These are phyloP conservation scores for Fusarium nisikadoi DNA, from an alignment of 2,329 filamentous ascomycete genomes.

Conservation along the genomic window DNA sequence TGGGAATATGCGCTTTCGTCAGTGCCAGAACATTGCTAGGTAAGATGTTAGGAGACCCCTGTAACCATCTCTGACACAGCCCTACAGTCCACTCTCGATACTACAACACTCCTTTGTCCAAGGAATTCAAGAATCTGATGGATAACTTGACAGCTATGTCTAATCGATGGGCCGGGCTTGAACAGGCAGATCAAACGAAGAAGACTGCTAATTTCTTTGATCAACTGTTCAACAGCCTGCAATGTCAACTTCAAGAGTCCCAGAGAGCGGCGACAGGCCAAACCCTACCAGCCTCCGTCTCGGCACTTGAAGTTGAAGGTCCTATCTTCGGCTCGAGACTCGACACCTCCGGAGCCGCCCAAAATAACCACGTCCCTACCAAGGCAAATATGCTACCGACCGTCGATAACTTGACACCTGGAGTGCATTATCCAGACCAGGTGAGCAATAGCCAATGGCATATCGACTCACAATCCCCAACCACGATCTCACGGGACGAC, in stretches of 20 bases:
- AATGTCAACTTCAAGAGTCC: accelerated
- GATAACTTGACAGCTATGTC: neutral
- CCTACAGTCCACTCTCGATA: neutral
- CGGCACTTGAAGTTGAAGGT: neutral
- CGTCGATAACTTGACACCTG: neutral
- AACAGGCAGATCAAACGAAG: neutral
- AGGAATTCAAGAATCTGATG: neutral
- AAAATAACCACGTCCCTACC: neutral
- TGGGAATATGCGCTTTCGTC: neutral
- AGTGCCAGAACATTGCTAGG: neutral
- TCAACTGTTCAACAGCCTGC: neutral
- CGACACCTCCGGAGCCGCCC: neutral
- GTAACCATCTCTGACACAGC: neutral
- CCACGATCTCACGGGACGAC: neutral
- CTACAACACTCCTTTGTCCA: neutral
- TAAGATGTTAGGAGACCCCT: accelerated
- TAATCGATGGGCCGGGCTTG: neutral
- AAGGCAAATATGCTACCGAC: accelerated
- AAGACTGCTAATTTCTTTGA: neutral
- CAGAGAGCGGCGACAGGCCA: neutral
- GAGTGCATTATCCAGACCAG: neutral
- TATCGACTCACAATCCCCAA: neutral
- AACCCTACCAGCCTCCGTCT: neutral
- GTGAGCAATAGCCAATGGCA: neutral
- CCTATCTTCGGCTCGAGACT: neutral